Evolutionary conservation across 768 basidiomycete genomes (phyloP).

Genomic region (Suillus occidentalis): DNA sequence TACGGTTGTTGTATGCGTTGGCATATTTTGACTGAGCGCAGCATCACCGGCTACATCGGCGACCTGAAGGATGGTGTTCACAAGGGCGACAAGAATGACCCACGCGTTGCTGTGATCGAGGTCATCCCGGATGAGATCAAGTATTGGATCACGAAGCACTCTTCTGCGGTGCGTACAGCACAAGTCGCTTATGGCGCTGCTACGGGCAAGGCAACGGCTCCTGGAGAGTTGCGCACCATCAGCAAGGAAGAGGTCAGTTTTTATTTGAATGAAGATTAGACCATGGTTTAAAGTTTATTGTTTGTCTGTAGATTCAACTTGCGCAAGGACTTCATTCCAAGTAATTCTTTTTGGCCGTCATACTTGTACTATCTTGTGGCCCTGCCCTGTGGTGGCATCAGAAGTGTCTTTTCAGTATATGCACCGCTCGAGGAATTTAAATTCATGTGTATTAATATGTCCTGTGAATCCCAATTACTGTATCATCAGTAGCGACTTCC

Average conservation of each 20-base stretch:
- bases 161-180: conserved; percentile 53
- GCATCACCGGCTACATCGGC: conserved; percentile 78
- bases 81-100: conserved; percentile 77
- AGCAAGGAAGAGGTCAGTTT: conserved; percentile 64
- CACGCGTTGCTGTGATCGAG: conserved; percentile 77
- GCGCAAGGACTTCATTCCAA: conserved; percentile 34
- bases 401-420: no score
- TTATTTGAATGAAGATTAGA: background rate
- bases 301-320: conserved; percentile 40
- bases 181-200: conserved; percentile 60
- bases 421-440: background rate
- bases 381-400: background rate
- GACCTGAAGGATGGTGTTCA: conserved; percentile 85
- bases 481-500: conserved; percentile 21
- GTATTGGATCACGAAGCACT: conserved; percentile 74
- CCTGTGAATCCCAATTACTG: background rate
- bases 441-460: background rate
- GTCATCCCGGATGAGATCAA: conserved; percentile 79
- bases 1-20: conserved; percentile 6
- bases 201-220: conserved; percentile 61
- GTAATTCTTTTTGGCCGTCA: conserved; percentile 6
- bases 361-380: background rate
- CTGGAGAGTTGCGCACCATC: conserved; percentile 79
- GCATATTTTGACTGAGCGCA: conserved; percentile 24
- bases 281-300: background rate